phyloP scores from a whole-genome alignment of 75 land plant species.

The Selaginella tamariscina region DNA sequence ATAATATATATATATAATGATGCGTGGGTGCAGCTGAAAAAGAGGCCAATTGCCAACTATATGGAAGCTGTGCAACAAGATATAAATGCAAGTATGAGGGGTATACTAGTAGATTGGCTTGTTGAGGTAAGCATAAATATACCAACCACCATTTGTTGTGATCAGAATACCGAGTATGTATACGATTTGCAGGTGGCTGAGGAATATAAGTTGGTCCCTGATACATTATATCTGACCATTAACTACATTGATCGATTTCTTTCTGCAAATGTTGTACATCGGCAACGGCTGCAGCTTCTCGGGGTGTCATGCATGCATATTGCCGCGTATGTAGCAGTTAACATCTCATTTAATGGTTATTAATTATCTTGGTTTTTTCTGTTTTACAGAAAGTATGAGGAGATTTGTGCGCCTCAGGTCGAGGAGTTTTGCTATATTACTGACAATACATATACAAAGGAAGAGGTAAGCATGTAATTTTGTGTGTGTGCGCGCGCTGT shows the following conservation, averaged over 20 bases:
- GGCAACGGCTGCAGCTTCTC: conserved; percentile 53
- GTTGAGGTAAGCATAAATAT: conserved; percentile 19
- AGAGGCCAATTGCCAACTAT: conserved; percentile 16
- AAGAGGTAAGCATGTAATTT: conserved; percentile 42
- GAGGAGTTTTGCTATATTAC: conserved; percentile 95
- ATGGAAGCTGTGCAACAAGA: conserved; percentile 21
- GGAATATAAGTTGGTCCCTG: conserved; percentile 77
- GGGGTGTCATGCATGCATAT: conserved; percentile 84
- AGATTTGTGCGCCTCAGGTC: conserved; percentile 91
- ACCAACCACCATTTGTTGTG: neutral
- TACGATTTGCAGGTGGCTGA: conserved; percentile 53
- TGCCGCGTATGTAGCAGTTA: conserved; percentile 50
- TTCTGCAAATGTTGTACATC: conserved; percentile 48
- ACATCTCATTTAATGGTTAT: neutral
- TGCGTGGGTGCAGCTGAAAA: conserved; percentile 14
- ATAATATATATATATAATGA: neutral
- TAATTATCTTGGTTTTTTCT: neutral
- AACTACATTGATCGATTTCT: conserved; percentile 62
- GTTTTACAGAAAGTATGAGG: conserved; percentile 72
- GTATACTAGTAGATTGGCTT: conserved; percentile 21
- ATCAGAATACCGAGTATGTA: neutral
- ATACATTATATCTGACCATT: conserved; percentile 74
- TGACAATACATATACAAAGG: conserved; percentile 78
- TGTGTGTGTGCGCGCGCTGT: neutral
- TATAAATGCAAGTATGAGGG: conserved; percentile 21